Evolutionary conservation across 208 protist species (phyloP), one percentile per base, ranked within the genome.

Genomic region (Leptomonas pyrrhocoris): DNA sequence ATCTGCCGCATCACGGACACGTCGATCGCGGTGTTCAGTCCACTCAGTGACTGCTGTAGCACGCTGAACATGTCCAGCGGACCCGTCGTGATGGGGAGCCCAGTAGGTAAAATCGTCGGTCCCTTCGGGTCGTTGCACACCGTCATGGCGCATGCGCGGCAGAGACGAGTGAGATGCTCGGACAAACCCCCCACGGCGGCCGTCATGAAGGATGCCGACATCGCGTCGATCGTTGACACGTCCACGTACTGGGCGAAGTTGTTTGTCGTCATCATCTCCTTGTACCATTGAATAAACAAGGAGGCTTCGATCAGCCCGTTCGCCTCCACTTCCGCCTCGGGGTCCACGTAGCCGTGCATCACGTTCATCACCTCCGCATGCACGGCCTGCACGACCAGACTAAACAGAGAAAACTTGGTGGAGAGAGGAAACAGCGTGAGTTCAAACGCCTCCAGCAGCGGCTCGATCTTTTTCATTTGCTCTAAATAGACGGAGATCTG

Each of bases 31-130:
- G 87, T 80, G 28, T 83, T 88, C 25, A 96, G 71, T 2, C 87
- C 85, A 23, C 76, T 83, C 28, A 96, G 76, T 8, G 89, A 87
- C 73, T 96, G 92, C 65, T 94, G 92, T 45, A 96, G 75, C 5
- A 94, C 85, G 19, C 89, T 79, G 62, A 96, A 96, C 81, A 96
- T 84, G 58, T 96, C 92, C 50, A 89, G 80, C 51, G 92, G 92
- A 0, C 92, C 92, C 4, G 86, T 90, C 65, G 92, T 93, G 45
- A 92, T 80, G 38, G 87, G 88, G 34, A 88, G 58, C 1, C 87
- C 86, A 30, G 72, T 84, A 28, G 83, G 77, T 0, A 89, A 59
- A n/a, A 86, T 75, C 15, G 71, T 89, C 13, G 89, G 87, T 2
- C 71, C 75, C 51, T 80, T 83, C 23, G 70, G 75, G 57, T 84